Conservation (phyloP, 2,329 filamentous ascomycete genomes). For the Ceratocystis smalleyi region DNA sequence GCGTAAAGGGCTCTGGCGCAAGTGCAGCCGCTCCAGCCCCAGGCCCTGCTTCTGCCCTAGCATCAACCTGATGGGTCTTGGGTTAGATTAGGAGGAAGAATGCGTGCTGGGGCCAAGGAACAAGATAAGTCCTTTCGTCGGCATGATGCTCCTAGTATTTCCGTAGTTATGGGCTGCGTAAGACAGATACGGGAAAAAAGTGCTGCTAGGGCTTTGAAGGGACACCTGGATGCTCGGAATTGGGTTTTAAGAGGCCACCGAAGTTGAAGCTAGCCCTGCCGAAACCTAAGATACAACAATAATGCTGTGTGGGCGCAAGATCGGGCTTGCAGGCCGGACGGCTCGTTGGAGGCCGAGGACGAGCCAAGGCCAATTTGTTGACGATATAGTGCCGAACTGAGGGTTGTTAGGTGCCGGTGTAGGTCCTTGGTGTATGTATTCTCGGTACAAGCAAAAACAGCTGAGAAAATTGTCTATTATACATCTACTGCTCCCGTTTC, state of each 20-base stretch:
- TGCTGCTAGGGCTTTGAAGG: not conserved
- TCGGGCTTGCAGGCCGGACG: too few relatives aligned
- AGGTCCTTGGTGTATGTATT: too few relatives aligned
- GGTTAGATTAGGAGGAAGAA: not conserved
- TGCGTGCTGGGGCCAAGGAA: not conserved
- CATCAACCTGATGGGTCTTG: not conserved
- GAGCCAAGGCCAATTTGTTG: too few relatives aligned
- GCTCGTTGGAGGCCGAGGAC: too few relatives aligned
- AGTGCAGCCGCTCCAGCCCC: not conserved
- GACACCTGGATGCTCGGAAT: not conserved
- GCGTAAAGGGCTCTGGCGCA: constrained; percentile 9
- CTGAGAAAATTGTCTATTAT: too few relatives aligned
- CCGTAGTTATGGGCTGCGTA: too few relatives aligned
- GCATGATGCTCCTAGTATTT: not conserved
- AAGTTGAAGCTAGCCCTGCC: not conserved
- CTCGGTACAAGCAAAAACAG: too few relatives aligned
- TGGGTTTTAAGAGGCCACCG: not conserved
- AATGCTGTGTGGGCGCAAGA: not conserved
- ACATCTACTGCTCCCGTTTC: too few relatives aligned
- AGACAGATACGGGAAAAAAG: not conserved
- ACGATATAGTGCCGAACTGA: too few relatives aligned
- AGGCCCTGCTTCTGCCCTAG: not conserved
- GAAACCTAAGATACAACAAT: not conserved
- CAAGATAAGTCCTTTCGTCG: not conserved
- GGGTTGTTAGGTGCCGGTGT: too few relatives aligned